A percentile compares a stretch with the other conserved stretches of the same genome.
Conservation (phyloP, 2,329 filamentous ascomycete genomes). For the Zymoseptoria brevis region DNA sequence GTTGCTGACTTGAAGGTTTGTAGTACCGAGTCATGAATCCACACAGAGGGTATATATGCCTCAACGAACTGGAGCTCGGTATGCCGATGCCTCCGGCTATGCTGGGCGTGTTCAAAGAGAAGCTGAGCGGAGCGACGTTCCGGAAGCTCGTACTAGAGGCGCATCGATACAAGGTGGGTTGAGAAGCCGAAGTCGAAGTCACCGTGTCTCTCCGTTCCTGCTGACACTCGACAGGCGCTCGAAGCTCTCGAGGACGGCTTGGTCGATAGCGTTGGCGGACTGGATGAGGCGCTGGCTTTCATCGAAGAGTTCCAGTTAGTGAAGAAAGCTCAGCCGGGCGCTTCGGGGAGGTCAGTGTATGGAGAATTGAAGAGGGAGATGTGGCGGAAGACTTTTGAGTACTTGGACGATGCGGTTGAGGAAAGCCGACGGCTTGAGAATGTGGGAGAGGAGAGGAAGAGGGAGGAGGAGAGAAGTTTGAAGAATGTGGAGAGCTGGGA, state of each 20-base stretch:
- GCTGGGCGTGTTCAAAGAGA: conserved; percentile 65
- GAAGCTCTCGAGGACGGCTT: conserved; percentile 59
- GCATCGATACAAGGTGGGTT: conserved; percentile 47
- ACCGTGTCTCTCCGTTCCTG: neutral
- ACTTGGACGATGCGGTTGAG: conserved; percentile 48
- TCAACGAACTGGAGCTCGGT: conserved; percentile 77
- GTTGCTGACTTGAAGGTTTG: neutral
- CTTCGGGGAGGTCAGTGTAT: conserved; percentile 54
- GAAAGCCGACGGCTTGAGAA: conserved; percentile 40
- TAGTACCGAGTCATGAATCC: conserved; percentile 68
- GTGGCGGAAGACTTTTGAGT: conserved; percentile 57
- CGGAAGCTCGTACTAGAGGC: conserved; percentile 66
- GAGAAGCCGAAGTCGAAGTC: neutral
- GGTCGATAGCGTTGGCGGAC: conserved; percentile 58
- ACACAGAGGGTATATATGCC: conserved; percentile 61
- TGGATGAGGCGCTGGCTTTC: conserved; percentile 56
- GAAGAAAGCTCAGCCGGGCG: conserved; percentile 43
- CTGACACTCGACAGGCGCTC: conserved; percentile 34
- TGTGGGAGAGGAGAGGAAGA: conserved; percentile 38
- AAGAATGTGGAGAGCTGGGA: conserved; percentile 25
- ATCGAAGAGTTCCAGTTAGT: conserved; percentile 52
- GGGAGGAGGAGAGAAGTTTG: conserved; percentile 13
- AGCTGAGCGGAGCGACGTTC: conserved; percentile 50
- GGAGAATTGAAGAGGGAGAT: conserved; percentile 67
- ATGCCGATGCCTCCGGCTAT: conserved; percentile 67